Conservation (phyloP, 108 stramenopile genomes). For the Bacterosira constricta region DNA sequence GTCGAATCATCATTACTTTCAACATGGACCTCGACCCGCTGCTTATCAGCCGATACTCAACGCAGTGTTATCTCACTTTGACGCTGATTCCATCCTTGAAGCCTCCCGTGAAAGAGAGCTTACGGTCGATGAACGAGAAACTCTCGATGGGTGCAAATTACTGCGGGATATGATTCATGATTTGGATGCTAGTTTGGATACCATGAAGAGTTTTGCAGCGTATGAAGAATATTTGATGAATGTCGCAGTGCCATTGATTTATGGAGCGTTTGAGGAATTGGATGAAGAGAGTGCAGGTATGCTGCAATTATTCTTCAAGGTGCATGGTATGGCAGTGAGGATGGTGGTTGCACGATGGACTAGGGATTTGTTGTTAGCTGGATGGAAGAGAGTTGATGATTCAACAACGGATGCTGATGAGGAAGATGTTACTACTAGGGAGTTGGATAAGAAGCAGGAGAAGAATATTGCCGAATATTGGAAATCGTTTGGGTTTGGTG, state of each 20-base stretch:
- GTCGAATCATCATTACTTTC: constrained; percentile 54
- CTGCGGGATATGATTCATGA: constrained; percentile 87
- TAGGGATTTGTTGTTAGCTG: constrained; percentile 66
- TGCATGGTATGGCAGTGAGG: constrained; percentile 78
- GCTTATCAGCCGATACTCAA: constrained; percentile 70
- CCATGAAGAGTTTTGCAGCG: constrained; percentile 62
- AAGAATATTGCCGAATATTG: constrained; percentile 22
- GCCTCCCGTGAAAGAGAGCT: constrained; percentile 61
- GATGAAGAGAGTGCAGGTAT: constrained; percentile 79
- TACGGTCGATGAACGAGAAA: constrained; percentile 83
- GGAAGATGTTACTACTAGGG: background rate
- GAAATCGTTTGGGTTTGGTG: constrained; percentile 33
- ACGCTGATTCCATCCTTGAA: constrained; percentile 76
- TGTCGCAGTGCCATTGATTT: constrained; percentile 77
- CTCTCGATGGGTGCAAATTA: constrained; percentile 84
- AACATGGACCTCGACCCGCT: constrained; percentile 60
- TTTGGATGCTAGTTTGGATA: constrained; percentile 70
- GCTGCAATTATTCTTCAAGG: constrained; percentile 71
- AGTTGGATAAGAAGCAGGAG: constrained; percentile 27
- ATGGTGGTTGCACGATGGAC: constrained; percentile 79
- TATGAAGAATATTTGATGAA: constrained; percentile 79
- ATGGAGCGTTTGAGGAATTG: constrained; percentile 83
- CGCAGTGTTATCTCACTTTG: constrained; percentile 79
- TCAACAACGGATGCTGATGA: background rate
- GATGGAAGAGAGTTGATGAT: constrained; percentile 23